phyloP scores from a whole-genome alignment of 1,284 basidiomycete genomes.

The Cutaneotrichosporon mucoides region DNA sequence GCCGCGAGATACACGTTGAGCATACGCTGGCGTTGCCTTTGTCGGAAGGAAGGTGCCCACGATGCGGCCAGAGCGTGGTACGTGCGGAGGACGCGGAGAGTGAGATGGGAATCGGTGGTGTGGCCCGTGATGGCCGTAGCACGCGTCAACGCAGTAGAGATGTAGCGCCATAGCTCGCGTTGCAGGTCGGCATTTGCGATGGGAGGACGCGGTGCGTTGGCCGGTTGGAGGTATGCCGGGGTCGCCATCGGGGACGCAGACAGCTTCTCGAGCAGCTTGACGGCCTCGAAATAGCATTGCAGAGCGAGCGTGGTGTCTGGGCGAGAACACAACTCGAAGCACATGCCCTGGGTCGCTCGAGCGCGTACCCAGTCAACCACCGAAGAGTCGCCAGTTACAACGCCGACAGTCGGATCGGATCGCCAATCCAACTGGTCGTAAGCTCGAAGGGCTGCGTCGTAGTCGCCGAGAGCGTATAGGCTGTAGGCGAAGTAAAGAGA shows the following conservation, averaged over 20 bases:
- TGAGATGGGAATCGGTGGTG: constrained; percentile 8
- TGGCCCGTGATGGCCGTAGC: constrained; percentile 50
- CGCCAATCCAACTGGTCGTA: constrained; percentile 59
- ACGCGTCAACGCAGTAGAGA: constrained; percentile 43
- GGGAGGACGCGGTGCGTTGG: constrained; percentile 2
- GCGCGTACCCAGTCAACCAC: constrained; percentile 49
- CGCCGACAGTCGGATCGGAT: constrained; percentile 23
- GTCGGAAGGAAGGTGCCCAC: constrained; percentile 71
- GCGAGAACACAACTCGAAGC: constrained; percentile 24
- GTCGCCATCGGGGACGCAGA: constrained; percentile 17
- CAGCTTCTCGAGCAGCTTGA: constrained; percentile 23
- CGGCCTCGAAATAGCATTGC: constrained; percentile 28
- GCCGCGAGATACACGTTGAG: constrained; percentile 67
- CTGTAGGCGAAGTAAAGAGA: constrained; percentile 67
- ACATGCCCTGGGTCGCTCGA: constrained; percentile 46
- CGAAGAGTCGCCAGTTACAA: constrained; percentile 46
- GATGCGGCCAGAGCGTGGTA: constrained; percentile 60
- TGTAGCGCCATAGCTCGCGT: constrained; percentile 41
- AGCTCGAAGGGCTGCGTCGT: constrained; percentile 60
- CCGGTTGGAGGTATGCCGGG: constrained; percentile 28
- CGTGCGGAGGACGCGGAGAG: constrained; percentile 60
- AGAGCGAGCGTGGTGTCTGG: constrained; percentile 28
- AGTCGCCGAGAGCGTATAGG: constrained; percentile 66
- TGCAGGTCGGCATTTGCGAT: constrained; percentile 26
- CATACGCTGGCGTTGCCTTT: constrained; percentile 66